Evolutionary conservation across 2,329 filamentous ascomycete species (phyloP), one percentile per base, ranked within the genome.

Genomic region (Calonectria crousiana): DNA sequence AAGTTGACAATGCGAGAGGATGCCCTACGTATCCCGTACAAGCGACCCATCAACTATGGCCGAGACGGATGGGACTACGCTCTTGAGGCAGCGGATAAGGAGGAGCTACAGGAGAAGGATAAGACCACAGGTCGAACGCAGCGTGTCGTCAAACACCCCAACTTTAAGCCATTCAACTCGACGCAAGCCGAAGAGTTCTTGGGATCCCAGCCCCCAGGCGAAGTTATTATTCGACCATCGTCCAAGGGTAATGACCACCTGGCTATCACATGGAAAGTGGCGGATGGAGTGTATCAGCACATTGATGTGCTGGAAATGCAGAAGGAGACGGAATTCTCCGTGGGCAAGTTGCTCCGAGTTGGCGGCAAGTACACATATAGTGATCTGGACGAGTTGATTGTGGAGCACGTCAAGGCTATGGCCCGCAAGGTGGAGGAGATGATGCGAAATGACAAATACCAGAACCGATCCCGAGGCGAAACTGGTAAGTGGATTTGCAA

Each of bases 361-460:
- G 94, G 93, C 41, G 94, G 95, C 79, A 96, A 96, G 84, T 96
- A 95, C 85, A 96, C 92, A 10, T 99, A 99, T 87, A 95, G 92
- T 74, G 97, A 99, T 93, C 89, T 99, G 75, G 97, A 99, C 86
- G 97, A 99, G 84, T 86, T 99, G 87, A 98, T 99, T 78, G 96
- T 98, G 82, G 94, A 97, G 82, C 97, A 99, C 83, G 95, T 99
- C 83, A 97, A 98, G 87, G 95, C 96, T 67, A 99, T 98, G 97
- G 94, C 95, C 23, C 95, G 94, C 85, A 99, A 99, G 89, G 96
- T 98, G 67, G 95, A 98, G 78, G 96, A 99, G 88, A 93, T 99
- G 88, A 97, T 95, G 89, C 92, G 93, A 78, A 93, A 98, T 84
- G 96, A 98, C 83, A 98, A 98, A 85, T 99, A 94, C 88, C 95